phyloP scores from a whole-genome alignment of 495 filamentous ascomycete genomes.

The Podospora tetraspora region DNA sequence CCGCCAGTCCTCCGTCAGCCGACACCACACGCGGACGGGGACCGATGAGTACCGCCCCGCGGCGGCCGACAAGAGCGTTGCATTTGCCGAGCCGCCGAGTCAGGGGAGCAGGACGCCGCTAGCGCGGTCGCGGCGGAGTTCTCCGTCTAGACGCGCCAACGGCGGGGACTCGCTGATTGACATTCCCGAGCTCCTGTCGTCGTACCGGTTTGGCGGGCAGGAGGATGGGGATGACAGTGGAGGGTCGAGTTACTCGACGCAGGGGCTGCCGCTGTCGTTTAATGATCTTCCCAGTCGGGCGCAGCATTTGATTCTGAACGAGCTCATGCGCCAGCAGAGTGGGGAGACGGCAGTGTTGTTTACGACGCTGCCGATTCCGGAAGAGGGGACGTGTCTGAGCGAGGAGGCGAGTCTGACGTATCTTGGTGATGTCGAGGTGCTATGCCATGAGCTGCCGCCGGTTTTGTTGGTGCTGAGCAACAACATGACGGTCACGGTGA shows the following conservation, averaged over 20 bases:
- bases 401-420: constrained; percentile 66
- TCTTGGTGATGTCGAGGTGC: constrained; percentile 69
- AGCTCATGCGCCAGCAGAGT: constrained; percentile 68
- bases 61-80: constrained; percentile 56
- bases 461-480: constrained; percentile 79
- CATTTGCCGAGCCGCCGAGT: constrained; percentile 49
- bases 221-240: constrained; percentile 22
- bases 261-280: constrained; percentile 65
- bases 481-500: constrained; percentile 87
- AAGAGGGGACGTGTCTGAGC: constrained; percentile 66
- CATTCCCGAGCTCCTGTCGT: constrained; percentile 33
- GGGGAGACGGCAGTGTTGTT: constrained; percentile 74
- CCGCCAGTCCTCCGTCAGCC: constrained; percentile 44
- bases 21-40: constrained; percentile 54
- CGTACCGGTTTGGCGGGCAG: constrained; percentile 24
- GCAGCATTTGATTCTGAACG: constrained; percentile 81
- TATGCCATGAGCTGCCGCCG: constrained; percentile 63
- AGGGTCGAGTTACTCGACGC: constrained; percentile 56
- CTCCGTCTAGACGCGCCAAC: constrained; percentile 19
- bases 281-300: constrained; percentile 79
- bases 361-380: constrained; percentile 71
- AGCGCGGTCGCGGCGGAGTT: constrained; percentile 28
- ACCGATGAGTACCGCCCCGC: constrained; percentile 23
- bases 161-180: constrained; percentile 27
- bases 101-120: constrained; percentile 18